These are phyloP conservation scores for Quercus bicolor DNA, from an alignment of 306 rosid genomes.

Conservation along the genomic window DNA sequence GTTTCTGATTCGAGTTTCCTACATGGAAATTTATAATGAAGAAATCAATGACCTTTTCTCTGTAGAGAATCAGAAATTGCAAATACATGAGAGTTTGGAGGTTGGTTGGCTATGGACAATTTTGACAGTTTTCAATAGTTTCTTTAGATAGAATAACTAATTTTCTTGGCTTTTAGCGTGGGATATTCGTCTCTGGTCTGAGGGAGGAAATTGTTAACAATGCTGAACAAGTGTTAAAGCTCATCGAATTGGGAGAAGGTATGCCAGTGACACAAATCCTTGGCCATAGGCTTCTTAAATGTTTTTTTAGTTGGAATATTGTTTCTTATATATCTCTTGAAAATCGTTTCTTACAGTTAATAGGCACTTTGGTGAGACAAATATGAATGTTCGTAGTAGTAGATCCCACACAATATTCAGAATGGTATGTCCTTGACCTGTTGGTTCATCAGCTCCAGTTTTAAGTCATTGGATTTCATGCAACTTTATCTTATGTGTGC, in stretches of 20 bases:
- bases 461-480: neutral
- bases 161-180: conserved; percentile 51
- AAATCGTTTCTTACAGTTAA: conserved; percentile 50
- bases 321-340: conserved; percentile 10
- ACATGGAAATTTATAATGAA: conserved; percentile 96
- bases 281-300: conserved; percentile 6
- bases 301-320: neutral
- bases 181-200: conserved; percentile 91
- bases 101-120: conserved; percentile 36
- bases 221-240: conserved; percentile 78
- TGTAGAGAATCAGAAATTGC: conserved; percentile 87
- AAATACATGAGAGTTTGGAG: conserved; percentile 94
- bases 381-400: conserved; percentile 92
- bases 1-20: conserved; percentile 85
- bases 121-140: neutral
- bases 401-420: conserved; percentile 97
- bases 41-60: conserved; percentile 85
- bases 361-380: conserved; percentile 95
- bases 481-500: conserved; percentile 4
- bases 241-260: conserved; percentile 90
- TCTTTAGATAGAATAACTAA: conserved; percentile 19
- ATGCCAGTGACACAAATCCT: conserved; percentile 11
- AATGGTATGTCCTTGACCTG: conserved; percentile 54
- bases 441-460: neutral
- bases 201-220: conserved; percentile 77